Percentiles rank a stretch among this genome's conserved stretches.
Conservation (phyloP, 106 monocot species). For the Apostasia shenzhenica region DNA sequence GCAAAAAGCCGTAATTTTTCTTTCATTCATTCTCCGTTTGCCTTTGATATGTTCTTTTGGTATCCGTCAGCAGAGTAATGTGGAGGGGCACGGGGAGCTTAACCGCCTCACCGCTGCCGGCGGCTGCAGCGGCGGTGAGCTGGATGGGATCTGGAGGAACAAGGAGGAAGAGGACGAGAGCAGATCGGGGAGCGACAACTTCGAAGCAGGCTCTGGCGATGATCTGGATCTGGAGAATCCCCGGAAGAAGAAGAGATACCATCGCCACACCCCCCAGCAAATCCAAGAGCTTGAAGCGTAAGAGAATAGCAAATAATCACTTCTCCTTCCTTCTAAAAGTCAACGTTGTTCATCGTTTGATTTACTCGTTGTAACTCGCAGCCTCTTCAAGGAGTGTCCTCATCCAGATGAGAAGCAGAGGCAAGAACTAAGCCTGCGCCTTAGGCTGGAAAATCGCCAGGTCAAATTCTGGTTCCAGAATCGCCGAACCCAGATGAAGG, state of each 20-base stretch:
- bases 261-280: conserved; percentile 89
- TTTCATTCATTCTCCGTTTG: neutral
- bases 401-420: conserved; percentile 13
- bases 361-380: neutral
- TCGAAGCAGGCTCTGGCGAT: conserved; percentile 61
- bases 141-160: conserved; percentile 3
- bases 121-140: neutral
- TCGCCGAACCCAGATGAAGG: conserved; percentile 14
- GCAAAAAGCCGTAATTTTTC: neutral
- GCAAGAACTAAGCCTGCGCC: conserved; percentile 5
- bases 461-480: conserved; percentile 20
- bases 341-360: too few relatives aligned
- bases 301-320: too few relatives aligned
- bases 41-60: neutral
- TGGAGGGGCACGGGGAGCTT: conserved; percentile 9
- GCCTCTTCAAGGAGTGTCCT: conserved; percentile 15
- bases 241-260: conserved; percentile 71
- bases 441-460: conserved; percentile 4
- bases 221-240: conserved; percentile 57
- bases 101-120: neutral
- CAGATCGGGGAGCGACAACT: conserved; percentile 36
- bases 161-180: conserved; percentile 46
- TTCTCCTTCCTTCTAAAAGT: too few relatives aligned
- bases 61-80: conserved; percentile 1
- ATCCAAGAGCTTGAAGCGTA: conserved; percentile 22